Base-by-base conservation (phyloP, 352 stramenopile species). In the Globisporangium megalacanthum region DNA sequence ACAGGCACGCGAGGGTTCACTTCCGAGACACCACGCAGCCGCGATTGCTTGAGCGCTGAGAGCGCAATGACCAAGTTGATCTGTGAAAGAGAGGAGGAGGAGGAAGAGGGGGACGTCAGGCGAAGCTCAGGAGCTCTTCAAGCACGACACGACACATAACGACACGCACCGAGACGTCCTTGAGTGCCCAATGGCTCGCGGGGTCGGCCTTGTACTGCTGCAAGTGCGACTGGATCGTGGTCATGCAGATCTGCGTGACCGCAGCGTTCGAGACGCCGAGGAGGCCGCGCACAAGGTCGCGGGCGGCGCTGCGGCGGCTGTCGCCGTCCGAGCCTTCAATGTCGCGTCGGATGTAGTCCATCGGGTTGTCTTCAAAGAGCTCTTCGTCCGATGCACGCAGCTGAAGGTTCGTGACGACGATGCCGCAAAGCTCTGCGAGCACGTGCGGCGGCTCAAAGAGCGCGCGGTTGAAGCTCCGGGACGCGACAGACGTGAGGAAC, bases 261-360 rank as follows among this genome's bases (percentile, higher is more conserved):
- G 88, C 64, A 25, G 89, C 68, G 61, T 98, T 92, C 69, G 98
- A 99, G 42, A 98, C 93, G 37, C 90, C 79, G 53, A 97, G 97
- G 58, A 99, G 92, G 41, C 87, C 94, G 31, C 92, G 77, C 10
- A 99, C 73, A 15, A 99, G 79, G 48, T 99, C 97, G 39, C 94
- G 90, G 49, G 92, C 97, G 45, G 93, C 94, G 51, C 96, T 95
- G 19, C 97, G 85, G 36, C 97, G 80, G 39, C 95, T 99, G 62
- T 99, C 97, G 13, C 83, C 95, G 73, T 99, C 97, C 9, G 82
- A 96, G 19, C 94, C 95, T 86, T 99, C 97, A 68, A 99, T 98
- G 67, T 99, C 97, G 1, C 87, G 89, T 25, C 96, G 79, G 65
- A 99, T 99, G 75, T 98, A 99, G 56, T 99, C 97, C 61, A 97